Base-by-base conservation (phyloP, 2,329 filamentous ascomycete genomes). In the Paecilomyces sp. region DNA sequence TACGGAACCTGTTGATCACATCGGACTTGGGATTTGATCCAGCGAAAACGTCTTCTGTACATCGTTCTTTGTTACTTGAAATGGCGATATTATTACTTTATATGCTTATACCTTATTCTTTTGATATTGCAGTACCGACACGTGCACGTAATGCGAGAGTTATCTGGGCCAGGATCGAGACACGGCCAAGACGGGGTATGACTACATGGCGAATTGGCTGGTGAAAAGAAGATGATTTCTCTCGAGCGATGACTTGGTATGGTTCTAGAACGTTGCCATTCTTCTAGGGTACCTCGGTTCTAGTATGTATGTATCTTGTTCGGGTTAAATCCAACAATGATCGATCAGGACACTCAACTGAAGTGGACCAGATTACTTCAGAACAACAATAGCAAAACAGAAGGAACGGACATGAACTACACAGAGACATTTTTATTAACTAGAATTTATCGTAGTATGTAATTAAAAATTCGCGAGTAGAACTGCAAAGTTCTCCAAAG, bases 81-180 rank as follows among this genome's bases (percentile, higher is more conserved):
- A 8, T n/a, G 15, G n/a, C 13, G 18, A n/a, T 47, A 8, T 47
- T 18, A 47, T n/a, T n/a, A 15, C 9, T 7, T 6, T 4, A 47
- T 18, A 47, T 47, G 5, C 8, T 8, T 47, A 5, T 6, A 11
- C 11, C 31, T 33, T 8, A 33, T 11, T 3, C 11, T 22, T 33
- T 33, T 33, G 31, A 33, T 33, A 3, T 9, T 33, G 31, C 31
- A 3, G 31, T 33, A 12, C 66, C n/a, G 50, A 60, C 24, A 63
- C 62, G 7, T 68, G 66, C 50, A 67, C 60, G 9, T 63, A 56
- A 15, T 67, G 65, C 34, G 64, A 68, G 57, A 56, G 58, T 9
- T 67, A 65, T 56, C 61, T 65, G 15, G 63, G 65, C 0, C 58
- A 68, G 61, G 66, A 61, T 55, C 63, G 64, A 3, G 59, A 67